Percentiles rank a stretch among this genome's conserved stretches.
phyloP scores from a whole-genome alignment of 306 rosid species.

The Adenanthera pavonina region DNA sequence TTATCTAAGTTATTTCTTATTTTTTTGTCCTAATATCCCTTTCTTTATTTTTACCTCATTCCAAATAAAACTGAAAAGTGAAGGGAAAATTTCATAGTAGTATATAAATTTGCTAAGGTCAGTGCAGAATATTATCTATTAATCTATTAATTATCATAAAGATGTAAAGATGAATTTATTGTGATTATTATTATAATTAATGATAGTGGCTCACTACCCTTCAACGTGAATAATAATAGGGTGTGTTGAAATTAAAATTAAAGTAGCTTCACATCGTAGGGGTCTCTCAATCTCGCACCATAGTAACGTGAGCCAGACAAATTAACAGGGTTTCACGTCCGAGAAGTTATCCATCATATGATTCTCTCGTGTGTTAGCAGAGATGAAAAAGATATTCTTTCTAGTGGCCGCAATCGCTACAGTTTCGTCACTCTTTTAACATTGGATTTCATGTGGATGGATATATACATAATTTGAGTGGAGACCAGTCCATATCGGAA shows the following conservation, averaged over 20 bases:
- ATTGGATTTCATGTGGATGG: background rate
- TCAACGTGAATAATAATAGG: background rate
- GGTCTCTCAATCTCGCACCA: background rate
- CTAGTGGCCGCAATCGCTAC: constrained; percentile 36
- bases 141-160: too few species aligned
- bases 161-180: too few species aligned
- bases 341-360: background rate
- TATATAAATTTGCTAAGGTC: too few species aligned
- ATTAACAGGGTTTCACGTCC: background rate
- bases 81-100: too few species aligned
- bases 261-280: background rate
- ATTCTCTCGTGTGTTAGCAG: background rate
- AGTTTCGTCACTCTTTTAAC: constrained; percentile 34
- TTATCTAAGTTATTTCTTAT: too few species aligned
- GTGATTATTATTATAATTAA: background rate
- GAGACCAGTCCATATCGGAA: background rate
- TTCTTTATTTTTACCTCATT: too few species aligned
- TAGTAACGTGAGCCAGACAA: background rate
- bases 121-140: too few species aligned
- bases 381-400: background rate
- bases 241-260: background rate
- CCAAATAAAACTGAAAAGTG: too few species aligned
- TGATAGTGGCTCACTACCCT: background rate
- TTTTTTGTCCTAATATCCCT: too few species aligned
- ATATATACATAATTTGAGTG: background rate